These are phyloP conservation scores for Populus hybrid DNA, from an alignment of 441 rosid genomes.

Conservation along the genomic window DNA sequence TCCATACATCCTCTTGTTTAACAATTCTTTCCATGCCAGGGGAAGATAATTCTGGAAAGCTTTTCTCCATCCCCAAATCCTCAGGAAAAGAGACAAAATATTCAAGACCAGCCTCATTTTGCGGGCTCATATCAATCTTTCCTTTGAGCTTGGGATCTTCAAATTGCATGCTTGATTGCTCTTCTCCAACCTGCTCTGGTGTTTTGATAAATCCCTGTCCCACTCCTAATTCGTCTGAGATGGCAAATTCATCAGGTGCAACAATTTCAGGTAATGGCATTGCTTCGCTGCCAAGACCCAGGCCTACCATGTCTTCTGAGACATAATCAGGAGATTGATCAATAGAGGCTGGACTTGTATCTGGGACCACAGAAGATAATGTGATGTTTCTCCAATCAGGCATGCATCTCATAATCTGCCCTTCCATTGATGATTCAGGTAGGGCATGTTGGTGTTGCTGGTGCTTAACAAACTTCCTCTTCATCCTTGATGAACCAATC, in stretches of 20 bases:
- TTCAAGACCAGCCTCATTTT: constrained; percentile 38
- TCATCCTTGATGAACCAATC: constrained; percentile 40
- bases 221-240: constrained; percentile 16
- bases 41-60: constrained; percentile 34
- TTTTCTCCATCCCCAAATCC: constrained; percentile 30
- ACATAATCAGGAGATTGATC: constrained; percentile 33
- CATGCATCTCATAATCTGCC: constrained; percentile 42
- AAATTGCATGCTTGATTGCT: constrained; percentile 29
- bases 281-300: constrained; percentile 28
- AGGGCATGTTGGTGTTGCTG: constrained; percentile 35
- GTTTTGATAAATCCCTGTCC: constrained; percentile 19
- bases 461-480: constrained; percentile 60
- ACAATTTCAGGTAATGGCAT: constrained; percentile 26
- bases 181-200: constrained; percentile 29
- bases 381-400: constrained; percentile 32
- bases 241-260: constrained; percentile 15
- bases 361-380: constrained; percentile 22
- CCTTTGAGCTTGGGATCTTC: constrained; percentile 38
- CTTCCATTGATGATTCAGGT: constrained; percentile 37
- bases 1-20: constrained; percentile 63
- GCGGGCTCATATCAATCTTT: constrained; percentile 37
- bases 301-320: constrained; percentile 26
- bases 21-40: constrained; percentile 36
- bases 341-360: constrained; percentile 18
- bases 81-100: constrained; percentile 41